Evolutionary conservation across 768 basidiomycete genomes (phyloP).

Genomic region (Boletus pseudo-olivaceus): DNA sequence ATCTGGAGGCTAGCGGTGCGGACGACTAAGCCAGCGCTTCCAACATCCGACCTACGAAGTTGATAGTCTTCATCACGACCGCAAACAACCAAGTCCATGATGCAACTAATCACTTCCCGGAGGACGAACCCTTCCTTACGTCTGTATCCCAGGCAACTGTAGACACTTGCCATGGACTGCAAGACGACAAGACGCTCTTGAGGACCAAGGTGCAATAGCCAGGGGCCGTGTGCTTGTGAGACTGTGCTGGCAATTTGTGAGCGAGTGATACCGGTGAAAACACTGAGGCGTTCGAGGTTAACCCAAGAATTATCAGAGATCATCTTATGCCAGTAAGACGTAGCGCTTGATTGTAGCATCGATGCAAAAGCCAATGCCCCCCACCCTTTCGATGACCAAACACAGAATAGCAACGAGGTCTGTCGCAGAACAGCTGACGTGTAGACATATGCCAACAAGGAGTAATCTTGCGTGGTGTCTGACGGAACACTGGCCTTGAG

Average conservation of each 20-base stretch:
- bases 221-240: slow-evolving; percentile 81
- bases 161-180: slow-evolving; percentile 69
- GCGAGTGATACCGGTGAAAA: slow-evolving; percentile 67
- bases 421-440: slow-evolving; percentile 66
- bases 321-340: slow-evolving; percentile 58
- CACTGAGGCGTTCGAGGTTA: slow-evolving; percentile 61
- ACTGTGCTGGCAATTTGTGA: slow-evolving; percentile 61
- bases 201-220: slow-evolving; percentile 76
- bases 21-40: slow-evolving; percentile 44
- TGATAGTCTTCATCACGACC: slow-evolving; percentile 71
- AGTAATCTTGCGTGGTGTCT: slow-evolving; percentile 53
- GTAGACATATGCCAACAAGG: slow-evolving; percentile 67
- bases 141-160: slow-evolving; percentile 75
- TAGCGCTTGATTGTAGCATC: slow-evolving; percentile 65
- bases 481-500: slow-evolving; percentile 49
- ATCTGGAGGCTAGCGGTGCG: slow-evolving; percentile 40
- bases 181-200: slow-evolving; percentile 71
- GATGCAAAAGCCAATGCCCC: slow-evolving; percentile 71
- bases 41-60: slow-evolving; percentile 35
- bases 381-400: slow-evolving; percentile 89
- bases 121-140: slow-evolving; percentile 87
- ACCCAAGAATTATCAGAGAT: slow-evolving; percentile 47
- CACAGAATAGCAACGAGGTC: slow-evolving; percentile 66
- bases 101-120: slow-evolving; percentile 79
- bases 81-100: slow-evolving; percentile 84